These are phyloP conservation scores for Alternaria novae-zelandiae DNA, from an alignment of 2,329 filamentous ascomycete genomes.

Conservation along the genomic window DNA sequence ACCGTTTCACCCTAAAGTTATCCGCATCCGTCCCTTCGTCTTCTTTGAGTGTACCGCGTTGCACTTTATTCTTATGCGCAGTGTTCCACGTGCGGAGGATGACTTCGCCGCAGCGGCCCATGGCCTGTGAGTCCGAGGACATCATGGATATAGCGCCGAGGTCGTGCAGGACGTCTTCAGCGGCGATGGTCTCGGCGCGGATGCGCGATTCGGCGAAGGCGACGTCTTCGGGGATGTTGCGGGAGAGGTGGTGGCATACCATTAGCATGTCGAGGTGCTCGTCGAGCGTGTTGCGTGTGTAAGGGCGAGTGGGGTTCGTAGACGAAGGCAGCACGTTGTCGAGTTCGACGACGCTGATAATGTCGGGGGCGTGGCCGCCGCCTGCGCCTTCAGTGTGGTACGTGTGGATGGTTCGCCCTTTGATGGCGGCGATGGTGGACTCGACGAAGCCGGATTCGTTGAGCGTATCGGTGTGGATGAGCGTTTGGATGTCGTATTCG, in stretches of 20 bases:
- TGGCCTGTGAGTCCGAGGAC: conserved; percentile 92
- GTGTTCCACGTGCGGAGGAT: conserved; percentile 95
- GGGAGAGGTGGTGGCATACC: conserved; percentile 94
- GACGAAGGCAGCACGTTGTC: conserved; percentile 86
- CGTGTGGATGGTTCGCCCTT: conserved; percentile 87
- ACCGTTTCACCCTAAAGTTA: conserved; percentile 90
- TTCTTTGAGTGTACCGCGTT: conserved; percentile 77
- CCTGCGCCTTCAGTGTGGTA: conserved; percentile 97
- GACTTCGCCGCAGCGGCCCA: conserved; percentile 95
- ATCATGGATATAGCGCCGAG: conserved; percentile 97
- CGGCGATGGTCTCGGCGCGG: conserved; percentile 93
- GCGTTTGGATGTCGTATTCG: conserved; percentile 87
- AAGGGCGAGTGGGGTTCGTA: conserved; percentile 91
- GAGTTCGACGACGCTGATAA: conserved; percentile 91
- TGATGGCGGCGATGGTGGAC: conserved; percentile 84
- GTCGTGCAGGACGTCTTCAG: conserved; percentile 94
- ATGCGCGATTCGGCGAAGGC: conserved; percentile 95
- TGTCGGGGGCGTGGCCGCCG: conserved; percentile 93
- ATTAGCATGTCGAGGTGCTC: conserved; percentile 98
- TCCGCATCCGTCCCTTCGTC: conserved; percentile 81
- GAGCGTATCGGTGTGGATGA: conserved; percentile 94
- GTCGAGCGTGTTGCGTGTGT: conserved; percentile 89
- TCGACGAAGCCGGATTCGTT: conserved; percentile 99
- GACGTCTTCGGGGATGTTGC: conserved; percentile 93
- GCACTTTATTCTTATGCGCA: conserved; percentile 93